Evolutionary conservation across 2,329 filamentous ascomycete species (phyloP).

Genomic region (Arthroderma uncinatum): DNA sequence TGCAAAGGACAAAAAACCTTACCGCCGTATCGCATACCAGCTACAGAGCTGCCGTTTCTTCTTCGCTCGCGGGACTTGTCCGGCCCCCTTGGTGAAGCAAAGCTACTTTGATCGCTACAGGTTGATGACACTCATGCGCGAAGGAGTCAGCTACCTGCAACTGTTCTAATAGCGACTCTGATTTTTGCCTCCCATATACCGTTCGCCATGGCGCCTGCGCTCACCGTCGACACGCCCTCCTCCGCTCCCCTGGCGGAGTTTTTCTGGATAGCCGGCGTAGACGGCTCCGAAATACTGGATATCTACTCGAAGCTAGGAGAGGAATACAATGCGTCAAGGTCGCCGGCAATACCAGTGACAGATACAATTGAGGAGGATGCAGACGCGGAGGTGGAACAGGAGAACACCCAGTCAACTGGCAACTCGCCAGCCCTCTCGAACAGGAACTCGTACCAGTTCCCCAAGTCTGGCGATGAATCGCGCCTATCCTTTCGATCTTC

Average conservation of each 20-base stretch:
- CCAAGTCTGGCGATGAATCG: conserved; percentile 26
- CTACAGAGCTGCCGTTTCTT: too few species aligned
- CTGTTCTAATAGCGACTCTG: neutral
- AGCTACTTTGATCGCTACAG: neutral
- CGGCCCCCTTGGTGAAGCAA: too few species aligned
- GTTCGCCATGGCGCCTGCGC: conserved; percentile 23
- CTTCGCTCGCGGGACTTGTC: too few species aligned
- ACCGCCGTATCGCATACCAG: too few species aligned
- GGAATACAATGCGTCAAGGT: conserved; percentile 31
- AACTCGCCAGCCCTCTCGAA: conserved; percentile 34
- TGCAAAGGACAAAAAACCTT: too few species aligned
- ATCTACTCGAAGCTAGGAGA: conserved; percentile 34
- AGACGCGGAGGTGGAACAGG: conserved; percentile 40
- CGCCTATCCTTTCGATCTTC: conserved; percentile 41
- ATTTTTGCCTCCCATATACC: neutral
- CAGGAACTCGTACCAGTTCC: conserved; percentile 32
- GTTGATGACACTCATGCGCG: neutral
- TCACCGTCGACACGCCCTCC: conserved; percentile 29
- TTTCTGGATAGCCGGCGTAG: conserved; percentile 50
- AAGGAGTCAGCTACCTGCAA: neutral
- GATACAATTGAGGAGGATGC: conserved; percentile 52
- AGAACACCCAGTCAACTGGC: conserved; percentile 19
- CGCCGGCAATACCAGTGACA: conserved; percentile 33
- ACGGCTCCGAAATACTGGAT: conserved; percentile 37
- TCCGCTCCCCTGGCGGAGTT: conserved; percentile 52